These are phyloP conservation scores for Moricandia arvensis DNA, from an alignment of 345 rosid species.

Conservation along the genomic window DNA sequence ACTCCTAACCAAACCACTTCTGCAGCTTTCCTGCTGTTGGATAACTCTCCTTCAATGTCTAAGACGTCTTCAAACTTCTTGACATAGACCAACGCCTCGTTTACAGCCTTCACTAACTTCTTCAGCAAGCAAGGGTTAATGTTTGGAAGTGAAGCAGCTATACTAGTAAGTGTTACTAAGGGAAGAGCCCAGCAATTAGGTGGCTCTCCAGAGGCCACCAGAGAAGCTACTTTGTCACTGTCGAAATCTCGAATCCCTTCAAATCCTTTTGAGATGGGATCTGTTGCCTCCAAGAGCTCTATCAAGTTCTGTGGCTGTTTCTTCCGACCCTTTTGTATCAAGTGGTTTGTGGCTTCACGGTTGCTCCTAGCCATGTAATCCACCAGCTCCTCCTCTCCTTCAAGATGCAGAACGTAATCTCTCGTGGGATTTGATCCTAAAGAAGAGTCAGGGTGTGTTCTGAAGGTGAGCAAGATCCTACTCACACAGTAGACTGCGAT, in stretches of 20 bases:
- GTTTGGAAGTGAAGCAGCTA: slow-evolving; percentile 61
- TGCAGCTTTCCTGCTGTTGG: slow-evolving; percentile 54
- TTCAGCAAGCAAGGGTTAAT: slow-evolving; percentile 34
- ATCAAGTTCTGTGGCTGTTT: slow-evolving; percentile 56
- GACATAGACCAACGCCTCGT: slow-evolving; percentile 61
- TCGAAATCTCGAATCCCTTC: slow-evolving; percentile 66
- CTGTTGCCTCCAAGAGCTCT: slow-evolving; percentile 49
- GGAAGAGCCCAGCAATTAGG: slow-evolving; percentile 80
- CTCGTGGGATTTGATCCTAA: slow-evolving; percentile 32
- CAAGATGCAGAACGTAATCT: slow-evolving; percentile 73
- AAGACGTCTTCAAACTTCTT: slow-evolving; percentile 52
- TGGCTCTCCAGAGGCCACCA: slow-evolving; percentile 54
- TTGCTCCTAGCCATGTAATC: slow-evolving; percentile 56
- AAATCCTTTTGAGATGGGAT: slow-evolving; percentile 45
- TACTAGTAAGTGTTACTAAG: slow-evolving; percentile 63
- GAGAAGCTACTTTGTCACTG: slow-evolving; percentile 44
- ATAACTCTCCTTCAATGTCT: slow-evolving; percentile 37
- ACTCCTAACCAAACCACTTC: slow-evolving; percentile 57
- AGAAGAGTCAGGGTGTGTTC: slow-evolving; percentile 33
- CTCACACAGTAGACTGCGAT: slow-evolving; percentile 45
- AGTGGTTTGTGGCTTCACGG: slow-evolving; percentile 54
- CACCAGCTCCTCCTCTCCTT: slow-evolving; percentile 72
- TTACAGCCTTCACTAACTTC: slow-evolving; percentile 48
- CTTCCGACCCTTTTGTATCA: slow-evolving; percentile 53
- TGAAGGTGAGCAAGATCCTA: slow-evolving; percentile 33